Conservation (phyloP, 2,329 filamentous ascomycete genomes). For the Fusarium sp. region DNA sequence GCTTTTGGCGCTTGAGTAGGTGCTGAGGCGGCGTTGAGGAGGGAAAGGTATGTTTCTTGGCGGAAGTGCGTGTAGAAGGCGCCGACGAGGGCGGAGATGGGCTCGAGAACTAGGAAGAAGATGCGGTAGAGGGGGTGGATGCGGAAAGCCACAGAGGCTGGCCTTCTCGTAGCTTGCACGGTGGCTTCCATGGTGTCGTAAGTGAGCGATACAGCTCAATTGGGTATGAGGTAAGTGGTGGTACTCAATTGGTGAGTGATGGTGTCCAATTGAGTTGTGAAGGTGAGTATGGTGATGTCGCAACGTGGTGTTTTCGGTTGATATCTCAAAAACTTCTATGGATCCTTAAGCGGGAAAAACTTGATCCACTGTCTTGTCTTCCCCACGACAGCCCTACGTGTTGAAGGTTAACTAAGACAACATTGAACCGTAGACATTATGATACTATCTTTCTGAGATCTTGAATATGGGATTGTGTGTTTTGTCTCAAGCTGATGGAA, state of each 20-base stretch:
- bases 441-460: too few species aligned
- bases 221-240: neutral
- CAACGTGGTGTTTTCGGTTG: constrained; percentile 22
- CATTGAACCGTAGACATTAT: neutral
- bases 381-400: constrained; percentile 20
- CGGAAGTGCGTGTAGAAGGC: constrained; percentile 65
- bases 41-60: constrained; percentile 68
- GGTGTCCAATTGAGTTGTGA: neutral
- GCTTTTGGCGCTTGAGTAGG: constrained; percentile 62
- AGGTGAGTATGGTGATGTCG: constrained; percentile 15
- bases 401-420: neutral
- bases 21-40: constrained; percentile 69
- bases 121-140: constrained; percentile 73
- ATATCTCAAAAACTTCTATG: constrained; percentile 23
- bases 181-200: neutral
- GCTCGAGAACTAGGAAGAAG: constrained; percentile 82
- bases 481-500: rapidly evolving
- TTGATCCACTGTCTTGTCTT: constrained; percentile 42
- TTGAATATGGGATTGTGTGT: neutral
- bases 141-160: constrained; percentile 52
- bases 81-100: constrained; percentile 64
- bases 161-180: constrained; percentile 43
- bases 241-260: neutral
- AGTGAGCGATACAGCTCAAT: neutral
- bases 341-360: constrained; percentile 42